These are phyloP conservation scores for Apiotrichum montevideense DNA, from an alignment of 1,284 basidiomycete genomes.

Conservation along the genomic window DNA sequence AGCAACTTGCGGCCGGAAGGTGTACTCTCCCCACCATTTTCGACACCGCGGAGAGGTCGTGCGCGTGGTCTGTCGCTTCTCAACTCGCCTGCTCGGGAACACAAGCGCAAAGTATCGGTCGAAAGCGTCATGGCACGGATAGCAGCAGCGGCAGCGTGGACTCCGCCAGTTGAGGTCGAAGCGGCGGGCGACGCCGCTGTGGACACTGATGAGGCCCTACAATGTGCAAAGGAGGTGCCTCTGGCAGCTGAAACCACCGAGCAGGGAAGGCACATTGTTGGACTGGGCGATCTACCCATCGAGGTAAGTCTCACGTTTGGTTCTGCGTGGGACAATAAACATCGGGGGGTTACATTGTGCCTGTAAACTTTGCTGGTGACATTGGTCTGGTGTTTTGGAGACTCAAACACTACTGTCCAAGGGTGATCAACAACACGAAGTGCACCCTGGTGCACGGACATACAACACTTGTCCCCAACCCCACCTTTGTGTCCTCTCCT, in stretches of 20 bases:
- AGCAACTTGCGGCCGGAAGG: background rate
- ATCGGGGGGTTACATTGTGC: no score
- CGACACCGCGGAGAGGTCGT: background rate
- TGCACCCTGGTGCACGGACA: no score
- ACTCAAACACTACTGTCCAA: no score
- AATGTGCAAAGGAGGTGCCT: no score
- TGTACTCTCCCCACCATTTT: background rate
- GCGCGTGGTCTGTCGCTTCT: background rate
- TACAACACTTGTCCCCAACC: no score
- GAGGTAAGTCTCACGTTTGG: conserved; percentile 16
- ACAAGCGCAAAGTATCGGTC: background rate
- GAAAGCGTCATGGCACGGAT: background rate
- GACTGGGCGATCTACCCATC: conserved; percentile 20
- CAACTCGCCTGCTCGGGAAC: background rate
- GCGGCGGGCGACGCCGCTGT: background rate
- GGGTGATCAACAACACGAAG: no score
- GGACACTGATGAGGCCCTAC: no score
- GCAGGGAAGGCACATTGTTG: background rate
- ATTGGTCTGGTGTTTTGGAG: no score
- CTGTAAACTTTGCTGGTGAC: no score
- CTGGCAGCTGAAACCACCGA: background rate
- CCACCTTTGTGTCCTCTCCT: no score
- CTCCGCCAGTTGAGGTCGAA: no score
- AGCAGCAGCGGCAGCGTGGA: no score
- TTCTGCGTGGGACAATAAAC: background rate